These are phyloP conservation scores for Globisporangium heterothallicum DNA, from an alignment of 352 stramenopile species.

Conservation along the genomic window DNA sequence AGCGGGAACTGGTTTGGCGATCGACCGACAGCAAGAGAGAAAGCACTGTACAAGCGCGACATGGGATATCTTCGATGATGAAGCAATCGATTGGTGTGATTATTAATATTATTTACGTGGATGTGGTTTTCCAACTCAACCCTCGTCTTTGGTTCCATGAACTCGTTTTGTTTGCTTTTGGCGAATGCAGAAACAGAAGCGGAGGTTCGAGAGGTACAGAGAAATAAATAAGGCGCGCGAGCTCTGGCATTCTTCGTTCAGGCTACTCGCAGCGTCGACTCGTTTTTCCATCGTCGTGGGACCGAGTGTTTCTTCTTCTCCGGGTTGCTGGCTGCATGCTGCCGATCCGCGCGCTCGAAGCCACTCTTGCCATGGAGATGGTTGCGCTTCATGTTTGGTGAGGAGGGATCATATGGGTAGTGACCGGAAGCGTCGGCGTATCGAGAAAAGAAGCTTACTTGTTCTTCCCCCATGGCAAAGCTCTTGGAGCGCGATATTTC, in stretches of 20 bases:
- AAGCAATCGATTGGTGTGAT: neutral
- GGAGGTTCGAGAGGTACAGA: neutral
- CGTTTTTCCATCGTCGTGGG: constrained; percentile 12
- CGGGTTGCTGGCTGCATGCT: constrained; percentile 9
- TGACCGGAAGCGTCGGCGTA: constrained; percentile 4
- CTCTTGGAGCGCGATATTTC: constrained; percentile 6
- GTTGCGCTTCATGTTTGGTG: neutral
- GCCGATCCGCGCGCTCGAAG: neutral
- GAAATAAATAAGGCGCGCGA: neutral
- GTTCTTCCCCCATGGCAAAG: constrained; percentile 2
- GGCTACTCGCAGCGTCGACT: constrained; percentile 9
- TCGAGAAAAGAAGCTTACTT: constrained; percentile 6
- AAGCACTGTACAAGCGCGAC: constrained; percentile 74
- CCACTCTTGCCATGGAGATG: no score
- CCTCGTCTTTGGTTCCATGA: neutral
- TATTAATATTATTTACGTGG: constrained; percentile 17
- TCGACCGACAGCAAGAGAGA: constrained; percentile 66
- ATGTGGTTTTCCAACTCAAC: constrained; percentile 5
- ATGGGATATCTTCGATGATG: constrained; percentile 69
- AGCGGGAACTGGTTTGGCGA: constrained; percentile 84
- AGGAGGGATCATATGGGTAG: neutral
- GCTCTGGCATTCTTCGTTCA: neutral
- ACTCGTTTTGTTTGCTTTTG: no score
- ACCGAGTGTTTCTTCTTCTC: constrained; percentile 5
- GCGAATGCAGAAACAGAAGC: neutral